A percentile compares a stretch with the other conserved stretches of the same genome.
These are phyloP conservation scores for Backusella psychrophila DNA, from an alignment of 192 early-diverging fungal genomes.

Conservation along the genomic window DNA sequence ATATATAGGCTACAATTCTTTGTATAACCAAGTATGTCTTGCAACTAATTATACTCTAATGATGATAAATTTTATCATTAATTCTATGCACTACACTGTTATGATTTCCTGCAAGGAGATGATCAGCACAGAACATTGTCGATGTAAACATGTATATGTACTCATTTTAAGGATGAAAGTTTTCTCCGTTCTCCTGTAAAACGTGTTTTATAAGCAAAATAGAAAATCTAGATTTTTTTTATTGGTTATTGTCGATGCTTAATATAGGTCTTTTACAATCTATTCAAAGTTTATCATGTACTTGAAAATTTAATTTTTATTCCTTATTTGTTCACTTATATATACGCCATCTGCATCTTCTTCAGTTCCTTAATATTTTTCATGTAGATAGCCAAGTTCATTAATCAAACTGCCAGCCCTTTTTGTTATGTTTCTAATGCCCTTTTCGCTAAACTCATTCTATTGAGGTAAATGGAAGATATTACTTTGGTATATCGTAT, in stretches of 20 bases:
- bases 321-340: too few species aligned
- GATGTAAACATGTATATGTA: not conserved
- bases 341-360: too few species aligned
- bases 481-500: too few species aligned
- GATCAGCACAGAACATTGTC: not conserved
- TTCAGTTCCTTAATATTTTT: not conserved
- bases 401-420: constrained; percentile 38
- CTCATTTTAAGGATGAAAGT: not conserved
- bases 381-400: constrained; percentile 10
- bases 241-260: too few species aligned
- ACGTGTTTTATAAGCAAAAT: not conserved
- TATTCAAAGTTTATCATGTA: too few species aligned
- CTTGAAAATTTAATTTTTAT: too few species aligned
- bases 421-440: not conserved
- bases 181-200: not conserved
- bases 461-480: too few species aligned
- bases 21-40: not conserved
- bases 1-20: not conserved
- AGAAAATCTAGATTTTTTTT: too few species aligned
- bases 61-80: not conserved
- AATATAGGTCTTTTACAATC: too few species aligned
- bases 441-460: not conserved
- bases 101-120: not conserved
- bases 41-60: not conserved
- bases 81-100: not conserved